These are phyloP conservation scores for Trichomonas gallinae DNA, from an alignment of 208 protist species.

Conservation along the genomic window DNA sequence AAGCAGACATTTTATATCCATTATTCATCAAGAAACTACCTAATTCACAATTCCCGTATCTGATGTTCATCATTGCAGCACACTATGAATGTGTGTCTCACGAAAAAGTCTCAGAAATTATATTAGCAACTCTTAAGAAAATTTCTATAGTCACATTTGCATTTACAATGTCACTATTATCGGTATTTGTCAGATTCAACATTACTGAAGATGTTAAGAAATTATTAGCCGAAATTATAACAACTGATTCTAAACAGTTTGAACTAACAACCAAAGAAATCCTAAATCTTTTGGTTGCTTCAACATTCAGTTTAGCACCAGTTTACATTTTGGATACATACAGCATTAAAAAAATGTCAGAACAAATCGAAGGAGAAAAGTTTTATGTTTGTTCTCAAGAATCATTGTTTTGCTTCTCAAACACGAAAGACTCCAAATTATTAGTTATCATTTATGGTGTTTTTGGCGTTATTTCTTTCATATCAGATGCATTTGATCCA, in stretches of 20 bases:
- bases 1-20: not conserved
- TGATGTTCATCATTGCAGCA: not conserved
- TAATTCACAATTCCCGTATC: not conserved
- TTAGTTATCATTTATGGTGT: not conserved
- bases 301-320: not conserved
- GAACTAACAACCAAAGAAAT: not conserved
- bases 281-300: not conserved
- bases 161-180: not conserved
- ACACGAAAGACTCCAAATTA: not conserved
- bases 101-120: not conserved
- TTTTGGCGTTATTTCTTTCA: not conserved
- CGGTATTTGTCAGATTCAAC: not conserved
- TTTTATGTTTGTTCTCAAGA: not conserved
- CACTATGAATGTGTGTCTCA: not conserved
- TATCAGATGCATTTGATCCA: not conserved
- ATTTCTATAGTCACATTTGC: not conserved
- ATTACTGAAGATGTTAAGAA: not conserved
- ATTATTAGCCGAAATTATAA: not conserved
- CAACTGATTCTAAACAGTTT: not conserved
- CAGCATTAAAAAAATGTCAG: not conserved
- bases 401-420: not conserved
- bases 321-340: not conserved
- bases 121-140: not conserved
- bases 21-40: not conserved
- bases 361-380: not conserved